These are phyloP conservation scores for Pythium diclinum DNA, from an alignment of 352 stramenopile genomes.

Conservation along the genomic window DNA sequence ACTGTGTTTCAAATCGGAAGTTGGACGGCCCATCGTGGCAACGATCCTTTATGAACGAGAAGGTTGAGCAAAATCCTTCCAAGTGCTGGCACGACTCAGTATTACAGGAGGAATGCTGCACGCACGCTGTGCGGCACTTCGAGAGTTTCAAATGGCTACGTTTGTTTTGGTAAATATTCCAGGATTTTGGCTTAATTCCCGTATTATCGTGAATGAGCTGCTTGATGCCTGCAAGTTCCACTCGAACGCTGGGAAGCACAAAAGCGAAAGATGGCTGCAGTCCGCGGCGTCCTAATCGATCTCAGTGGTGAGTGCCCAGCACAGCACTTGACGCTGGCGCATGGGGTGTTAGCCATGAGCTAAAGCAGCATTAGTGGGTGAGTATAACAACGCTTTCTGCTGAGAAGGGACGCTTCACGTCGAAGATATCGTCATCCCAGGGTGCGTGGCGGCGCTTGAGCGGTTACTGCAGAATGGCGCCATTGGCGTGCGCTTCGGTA, in stretches of 20 bases:
- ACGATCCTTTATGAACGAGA: no score
- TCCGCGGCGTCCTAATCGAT: slow-evolving; percentile 50
- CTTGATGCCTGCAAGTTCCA: neutral
- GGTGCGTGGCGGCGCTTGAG: slow-evolving; percentile 35
- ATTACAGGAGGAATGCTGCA: no score
- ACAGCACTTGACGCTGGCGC: neutral
- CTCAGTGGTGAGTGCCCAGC: slow-evolving; percentile 39
- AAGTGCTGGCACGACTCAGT: no score
- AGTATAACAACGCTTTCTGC: neutral
- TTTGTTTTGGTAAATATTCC: slow-evolving; percentile 2
- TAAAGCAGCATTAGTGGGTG: neutral
- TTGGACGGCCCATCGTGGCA: no score
- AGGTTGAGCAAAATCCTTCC: no score
- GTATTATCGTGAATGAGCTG: neutral
- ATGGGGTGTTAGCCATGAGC: neutral
- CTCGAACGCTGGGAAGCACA: neutral
- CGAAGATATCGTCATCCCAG: slow-evolving; percentile 43
- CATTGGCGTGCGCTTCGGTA: slow-evolving; percentile 51
- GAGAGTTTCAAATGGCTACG: no score
- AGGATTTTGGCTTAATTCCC: neutral
- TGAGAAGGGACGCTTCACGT: slow-evolving; percentile 49
- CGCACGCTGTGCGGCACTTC: no score
- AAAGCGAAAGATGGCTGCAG: slow-evolving; percentile 20
- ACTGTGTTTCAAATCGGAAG: no score
- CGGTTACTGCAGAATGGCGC: slow-evolving; percentile 32